Evolutionary conservation across 2,329 filamentous ascomycete genomes (phyloP).

Genomic region (Talaromyces amestolkiae): DNA sequence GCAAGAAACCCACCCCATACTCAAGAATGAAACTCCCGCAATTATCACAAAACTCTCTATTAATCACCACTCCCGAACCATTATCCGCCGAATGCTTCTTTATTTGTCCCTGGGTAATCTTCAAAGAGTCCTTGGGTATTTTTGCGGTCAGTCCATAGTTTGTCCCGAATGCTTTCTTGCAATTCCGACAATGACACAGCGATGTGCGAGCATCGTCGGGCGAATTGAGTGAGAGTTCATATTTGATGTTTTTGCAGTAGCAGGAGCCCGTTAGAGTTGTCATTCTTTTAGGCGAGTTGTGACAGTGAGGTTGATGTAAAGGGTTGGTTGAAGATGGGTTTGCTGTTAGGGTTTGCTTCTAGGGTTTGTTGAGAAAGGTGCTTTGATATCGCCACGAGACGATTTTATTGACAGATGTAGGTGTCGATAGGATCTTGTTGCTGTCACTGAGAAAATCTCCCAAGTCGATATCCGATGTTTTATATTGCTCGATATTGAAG

Average conservation of each 20-base stretch:
- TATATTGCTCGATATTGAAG: not conserved
- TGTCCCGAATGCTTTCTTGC: constrained; percentile 55
- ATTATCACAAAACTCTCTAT: constrained; percentile 53
- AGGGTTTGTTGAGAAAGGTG: not conserved
- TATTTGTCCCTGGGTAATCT: constrained; percentile 39
- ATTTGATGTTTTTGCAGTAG: constrained; percentile 50
- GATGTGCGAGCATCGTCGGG: constrained; percentile 51
- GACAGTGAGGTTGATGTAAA: not conserved
- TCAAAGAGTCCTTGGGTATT: constrained; percentile 46
- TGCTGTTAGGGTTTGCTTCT: not conserved
- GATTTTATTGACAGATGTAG: not conserved
- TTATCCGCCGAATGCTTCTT: constrained; percentile 52
- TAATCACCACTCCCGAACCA: constrained; percentile 47
- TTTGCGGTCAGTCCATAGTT: constrained; percentile 55
- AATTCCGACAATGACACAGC: constrained; percentile 54
- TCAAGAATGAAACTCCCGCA: constrained; percentile 55
- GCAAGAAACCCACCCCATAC: constrained; percentile 45
- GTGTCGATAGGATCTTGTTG: not conserved
- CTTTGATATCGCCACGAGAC: not conserved
- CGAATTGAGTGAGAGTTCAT: constrained; percentile 45
- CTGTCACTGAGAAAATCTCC: not conserved
- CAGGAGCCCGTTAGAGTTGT: constrained; percentile 43
- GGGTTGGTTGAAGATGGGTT: not conserved
- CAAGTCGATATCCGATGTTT: not conserved
- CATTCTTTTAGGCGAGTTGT: constrained; percentile 23